Conservation (phyloP, 305 asterid species). For the Caryopteris hybrid region DNA sequence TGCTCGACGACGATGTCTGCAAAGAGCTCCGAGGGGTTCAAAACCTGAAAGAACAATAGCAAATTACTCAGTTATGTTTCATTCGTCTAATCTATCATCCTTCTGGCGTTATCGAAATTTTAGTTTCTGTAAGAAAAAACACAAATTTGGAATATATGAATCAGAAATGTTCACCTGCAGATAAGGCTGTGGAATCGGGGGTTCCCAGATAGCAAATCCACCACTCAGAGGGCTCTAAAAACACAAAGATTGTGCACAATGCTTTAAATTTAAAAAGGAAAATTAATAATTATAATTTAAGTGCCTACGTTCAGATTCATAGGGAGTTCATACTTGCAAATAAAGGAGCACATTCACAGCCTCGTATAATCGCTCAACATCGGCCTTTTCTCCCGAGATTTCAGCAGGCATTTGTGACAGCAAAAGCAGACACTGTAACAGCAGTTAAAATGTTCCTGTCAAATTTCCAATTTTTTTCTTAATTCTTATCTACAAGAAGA, state of each 20-base stretch:
- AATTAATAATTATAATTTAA: not conserved
- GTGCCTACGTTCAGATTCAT: not conserved
- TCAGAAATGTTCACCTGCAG: conserved; percentile 33
- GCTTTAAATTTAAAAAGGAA: not conserved
- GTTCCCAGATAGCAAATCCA: conserved; percentile 81
- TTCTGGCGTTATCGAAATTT: no score
- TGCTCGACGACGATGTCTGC: conserved; percentile 80
- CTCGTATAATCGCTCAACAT: conserved; percentile 51
- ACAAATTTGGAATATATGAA: no score
- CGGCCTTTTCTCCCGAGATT: conserved; percentile 51
- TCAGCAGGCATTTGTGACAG: conserved; percentile 62
- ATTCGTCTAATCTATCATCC: not conserved
- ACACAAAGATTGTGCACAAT: no score
- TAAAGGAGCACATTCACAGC: conserved; percentile 64
- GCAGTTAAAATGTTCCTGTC: not conserved
- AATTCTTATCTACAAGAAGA: not conserved
- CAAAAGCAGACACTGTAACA: conserved; percentile 46
- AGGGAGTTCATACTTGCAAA: conserved; percentile 60
- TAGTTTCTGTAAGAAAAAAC: no score
- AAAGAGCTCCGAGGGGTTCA: conserved; percentile 86
- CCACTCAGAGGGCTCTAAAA: conserved; percentile 76
- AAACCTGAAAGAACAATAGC: conserved; percentile 24
- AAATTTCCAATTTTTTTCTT: not conserved
- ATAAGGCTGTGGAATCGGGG: conserved; percentile 77
- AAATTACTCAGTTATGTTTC: not conserved